Evolutionary conservation across 768 basidiomycete genomes (phyloP).

Genomic region (Rhodotorula diobovata): DNA sequence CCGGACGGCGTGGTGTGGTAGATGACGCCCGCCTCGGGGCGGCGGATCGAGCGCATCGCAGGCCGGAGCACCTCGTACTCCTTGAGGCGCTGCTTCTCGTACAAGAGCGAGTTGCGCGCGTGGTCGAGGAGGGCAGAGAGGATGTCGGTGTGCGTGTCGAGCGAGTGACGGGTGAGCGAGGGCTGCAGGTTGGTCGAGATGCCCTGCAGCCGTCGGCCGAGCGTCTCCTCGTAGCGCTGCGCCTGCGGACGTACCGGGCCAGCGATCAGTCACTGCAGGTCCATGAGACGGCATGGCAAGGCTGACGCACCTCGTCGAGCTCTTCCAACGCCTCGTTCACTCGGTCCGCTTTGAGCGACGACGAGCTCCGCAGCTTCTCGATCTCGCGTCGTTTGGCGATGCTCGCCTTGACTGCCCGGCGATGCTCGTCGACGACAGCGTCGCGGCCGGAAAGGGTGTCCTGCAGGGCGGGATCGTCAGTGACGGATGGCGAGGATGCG

Average conservation of each 20-base stretch:
- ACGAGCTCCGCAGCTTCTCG: conserved; percentile 77
- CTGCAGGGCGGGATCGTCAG: conserved; percentile 13
- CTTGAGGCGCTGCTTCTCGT: conserved; percentile 78
- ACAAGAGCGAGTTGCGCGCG: conserved; percentile 83
- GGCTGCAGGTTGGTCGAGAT: conserved; percentile 91
- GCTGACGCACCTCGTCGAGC: conserved; percentile 69
- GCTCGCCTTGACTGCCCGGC: conserved; percentile 82
- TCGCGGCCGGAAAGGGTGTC: conserved; percentile 87
- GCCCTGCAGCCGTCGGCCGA: conserved; percentile 79
- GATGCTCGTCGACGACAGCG: conserved; percentile 86
- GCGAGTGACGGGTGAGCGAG: conserved; percentile 76
- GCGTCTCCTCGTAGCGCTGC: conserved; percentile 76
- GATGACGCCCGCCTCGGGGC: conserved; percentile 41
- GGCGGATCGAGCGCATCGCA: conserved; percentile 57
- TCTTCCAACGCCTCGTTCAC: conserved; percentile 90
- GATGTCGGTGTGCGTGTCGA: conserved; percentile 83
- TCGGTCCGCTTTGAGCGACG: conserved; percentile 68
- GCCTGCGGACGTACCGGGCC: conserved; percentile 56
- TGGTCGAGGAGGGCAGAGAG: conserved; percentile 86
- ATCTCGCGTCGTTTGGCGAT: conserved; percentile 90
- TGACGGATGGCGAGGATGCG: not conserved
- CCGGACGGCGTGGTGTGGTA: conserved; percentile 55
- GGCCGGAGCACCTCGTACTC: conserved; percentile 79
- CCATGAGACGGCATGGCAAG: not conserved
- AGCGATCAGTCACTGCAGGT: not conserved